These are phyloP conservation scores for Discostella pseudostelligera DNA, from an alignment of 108 stramenopile genomes.

Conservation along the genomic window DNA sequence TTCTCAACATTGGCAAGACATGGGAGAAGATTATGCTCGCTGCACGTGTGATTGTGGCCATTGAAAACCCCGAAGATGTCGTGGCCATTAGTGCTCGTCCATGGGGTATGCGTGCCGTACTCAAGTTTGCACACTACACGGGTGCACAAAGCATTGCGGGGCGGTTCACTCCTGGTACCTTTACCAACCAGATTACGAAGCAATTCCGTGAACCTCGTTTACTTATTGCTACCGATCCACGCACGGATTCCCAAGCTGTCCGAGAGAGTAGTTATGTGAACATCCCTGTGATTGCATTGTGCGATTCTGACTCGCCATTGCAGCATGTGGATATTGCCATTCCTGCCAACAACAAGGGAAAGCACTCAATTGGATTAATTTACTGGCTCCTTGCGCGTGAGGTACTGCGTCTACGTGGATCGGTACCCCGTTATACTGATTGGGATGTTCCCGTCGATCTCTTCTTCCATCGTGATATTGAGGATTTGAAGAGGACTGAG, in stretches of 20 bases:
- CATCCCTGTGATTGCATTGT: conserved; percentile 98
- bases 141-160: conserved; percentile 97
- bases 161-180: conserved; percentile 99
- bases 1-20: conserved; percentile 99
- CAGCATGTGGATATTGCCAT: conserved; percentile 99
- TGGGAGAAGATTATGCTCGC: conserved; percentile 99
- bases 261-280: conserved; percentile 97
- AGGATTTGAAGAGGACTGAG: conserved; percentile 98
- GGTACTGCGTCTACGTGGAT: conserved; percentile 96
- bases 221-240: conserved; percentile 98
- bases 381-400: conserved; percentile 99
- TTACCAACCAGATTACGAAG: conserved; percentile 99
- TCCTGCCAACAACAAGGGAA: conserved; percentile 99
- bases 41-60: conserved; percentile 98
- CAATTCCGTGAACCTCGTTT: conserved; percentile 99
- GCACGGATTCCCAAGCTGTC: conserved; percentile 96
- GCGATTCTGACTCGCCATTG: conserved; percentile 98
- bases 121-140: conserved; percentile 99
- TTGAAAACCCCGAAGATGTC: conserved; percentile 99
- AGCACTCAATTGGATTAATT: conserved; percentile 97
- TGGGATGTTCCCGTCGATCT: conserved; percentile 99
- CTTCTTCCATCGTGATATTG: conserved; percentile 99
- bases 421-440: conserved; percentile 81
- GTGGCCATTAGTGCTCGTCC: conserved; percentile 99
- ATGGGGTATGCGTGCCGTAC: conserved; percentile 99